Evolutionary conservation across 2,329 filamentous ascomycete species (phyloP), one percentile per base, ranked within the genome.

Genomic region (Colletotrichum ledebouriae): DNA sequence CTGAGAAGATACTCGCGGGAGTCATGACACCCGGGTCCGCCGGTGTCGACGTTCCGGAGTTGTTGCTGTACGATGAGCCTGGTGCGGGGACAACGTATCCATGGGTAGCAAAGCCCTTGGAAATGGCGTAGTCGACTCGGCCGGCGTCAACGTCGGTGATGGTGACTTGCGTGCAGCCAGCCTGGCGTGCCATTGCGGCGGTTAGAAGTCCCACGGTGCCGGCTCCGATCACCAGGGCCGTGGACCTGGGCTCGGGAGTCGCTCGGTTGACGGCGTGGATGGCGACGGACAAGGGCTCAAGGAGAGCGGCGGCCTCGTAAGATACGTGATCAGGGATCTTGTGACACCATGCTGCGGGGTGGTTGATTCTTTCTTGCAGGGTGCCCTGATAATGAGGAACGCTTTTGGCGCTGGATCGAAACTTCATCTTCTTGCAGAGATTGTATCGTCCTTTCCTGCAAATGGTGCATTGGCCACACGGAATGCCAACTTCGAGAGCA

Each of bases 381-480:
- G 87, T 89, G 29, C 87, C 87, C 74, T 89, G 87, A 71, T 86
- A 89, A 74, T 90, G 88, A 66, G 88, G 88, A n/a, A 87, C 83
- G 42, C 83, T 87, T 75, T 89, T 89, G 63, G 86, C 87, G 71
- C 86, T 89, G 74, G 87, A 88, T 72, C 88, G 82, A 75, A 90
- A 90, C 49, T 84, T 83, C 83, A 90, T 83, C 75, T 83, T 84
- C 75, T 86, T 87, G 79, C 87, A 90, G 15, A 90, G 82, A 71
- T 90, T 90, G 75, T 89, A 90, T 52, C 85, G 79, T n/a, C 85
- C 85, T 63, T 81, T 81, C 20, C 81, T 79, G 75, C 86, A 88
- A 63, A 83, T 79, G 20, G 78, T 80, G 73, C 86, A 88, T 49
- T 78, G 74, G 34, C 83, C 84, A 71, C 86, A 88, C 2, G 86